Evolutionary conservation across 2,329 filamentous ascomycete species (phyloP), one percentile per base, ranked within the genome.

Genomic region (Boeremia lycopersici): DNA sequence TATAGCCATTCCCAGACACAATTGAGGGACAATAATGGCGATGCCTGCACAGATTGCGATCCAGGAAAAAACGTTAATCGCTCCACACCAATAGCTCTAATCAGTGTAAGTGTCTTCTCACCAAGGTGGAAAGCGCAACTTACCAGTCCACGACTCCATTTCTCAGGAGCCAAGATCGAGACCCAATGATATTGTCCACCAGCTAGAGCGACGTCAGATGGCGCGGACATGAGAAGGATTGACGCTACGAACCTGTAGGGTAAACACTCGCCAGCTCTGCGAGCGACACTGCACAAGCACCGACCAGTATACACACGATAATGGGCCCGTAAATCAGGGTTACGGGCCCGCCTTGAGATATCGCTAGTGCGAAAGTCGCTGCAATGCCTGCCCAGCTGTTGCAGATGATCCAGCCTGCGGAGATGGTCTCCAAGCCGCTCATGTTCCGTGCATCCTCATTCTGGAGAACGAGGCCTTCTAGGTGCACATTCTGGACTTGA

Each of bases 151-250:
- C 51, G 45, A 34, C 55, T 62, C 54, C 56, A 60, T 8, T 26
- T 40, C 44, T 61, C 76, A 3, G 82, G 82, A 3, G 82, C 79
- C 15, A 84, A 68, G 33, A 64, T 54, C 17, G 55, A 52, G 6
- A 57, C 56, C 62, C 62, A 64, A 34, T 63, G 60, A 23, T 64
- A 64, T 25, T 67, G 61, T 3, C 63, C 64, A n/a, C 64, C 64
- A 38, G 60, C 59, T 4, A 40, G 17, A n/a, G 9, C 17, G 6
- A n/a, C 5, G 29, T 48, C 26, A 48, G 36, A 41, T 7, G 8
- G 17, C 13, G 11, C 7, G 12, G 12, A n/a, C 9, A 13, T 4
- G 25, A 3, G 5, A 40, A 4, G 1, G 13, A 17, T 28, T 13
- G n/a, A 17, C 25, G 15, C 8, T 2, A 41, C 39, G 9, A 9